Percentiles rank a stretch among this genome's conserved stretches.
Conservation (phyloP, 2,329 filamentous ascomycete genomes). For the Colletotrichum sp. region DNA sequence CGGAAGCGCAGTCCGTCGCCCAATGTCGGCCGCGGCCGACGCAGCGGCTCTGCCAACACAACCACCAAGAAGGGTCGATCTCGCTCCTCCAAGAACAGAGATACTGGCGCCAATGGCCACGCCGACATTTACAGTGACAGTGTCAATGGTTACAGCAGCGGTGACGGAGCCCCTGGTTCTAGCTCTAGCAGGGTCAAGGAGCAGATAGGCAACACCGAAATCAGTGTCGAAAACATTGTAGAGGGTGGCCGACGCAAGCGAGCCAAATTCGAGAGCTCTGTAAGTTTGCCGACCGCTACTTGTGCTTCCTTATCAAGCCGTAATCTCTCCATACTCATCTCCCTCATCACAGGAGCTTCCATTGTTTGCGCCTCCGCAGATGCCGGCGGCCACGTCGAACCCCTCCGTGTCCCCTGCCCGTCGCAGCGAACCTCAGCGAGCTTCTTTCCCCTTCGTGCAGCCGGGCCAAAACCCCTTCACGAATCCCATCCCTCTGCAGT, state of each 20-base stretch:
- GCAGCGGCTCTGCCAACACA: constrained; percentile 75
- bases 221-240: constrained; percentile 97
- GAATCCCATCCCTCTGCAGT: constrained; percentile 79
- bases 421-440: constrained; percentile 74
- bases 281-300: constrained; percentile 58
- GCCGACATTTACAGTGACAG: constrained; percentile 70
- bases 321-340: constrained; percentile 30
- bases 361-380: constrained; percentile 91
- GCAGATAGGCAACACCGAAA: constrained; percentile 91
- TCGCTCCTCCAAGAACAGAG: constrained; percentile 73
- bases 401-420: constrained; percentile 95
- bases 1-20: constrained; percentile 82
- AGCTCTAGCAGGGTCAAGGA: constrained; percentile 81
- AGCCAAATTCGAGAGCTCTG: constrained; percentile 95
- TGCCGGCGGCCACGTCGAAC: constrained; percentile 93
- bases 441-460: constrained; percentile 76
- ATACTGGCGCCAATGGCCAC: constrained; percentile 45
- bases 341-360: constrained; percentile 78
- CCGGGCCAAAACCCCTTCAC: constrained; percentile 81
- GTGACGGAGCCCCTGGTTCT: constrained; percentile 80
- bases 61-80: constrained; percentile 71
- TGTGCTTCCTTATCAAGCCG: background rate
- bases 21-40: constrained; percentile 68
- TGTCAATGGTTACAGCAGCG: constrained; percentile 82
- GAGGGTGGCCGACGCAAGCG: constrained; percentile 95